phyloP scores from a whole-genome alignment of 1,139 yeast genomes.

The Yamadazyma blattariae region DNA sequence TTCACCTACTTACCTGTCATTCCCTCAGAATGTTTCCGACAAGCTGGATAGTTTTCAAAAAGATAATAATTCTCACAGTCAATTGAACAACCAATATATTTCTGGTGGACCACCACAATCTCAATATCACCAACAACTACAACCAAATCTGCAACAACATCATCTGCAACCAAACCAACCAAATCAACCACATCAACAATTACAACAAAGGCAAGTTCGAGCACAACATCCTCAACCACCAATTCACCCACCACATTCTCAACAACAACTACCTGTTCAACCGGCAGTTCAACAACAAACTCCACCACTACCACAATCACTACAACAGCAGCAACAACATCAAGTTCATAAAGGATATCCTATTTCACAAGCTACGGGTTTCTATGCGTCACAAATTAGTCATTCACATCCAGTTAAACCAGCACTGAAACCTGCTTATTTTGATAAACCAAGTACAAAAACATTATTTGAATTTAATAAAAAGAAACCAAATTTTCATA shows the following conservation, averaged over 20 bases:
- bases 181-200: background rate
- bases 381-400: too few relatives aligned
- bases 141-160: background rate
- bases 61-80: background rate
- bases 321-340: background rate
- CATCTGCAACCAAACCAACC: background rate
- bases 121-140: background rate
- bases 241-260: background rate
- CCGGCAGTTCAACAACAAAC: background rate
- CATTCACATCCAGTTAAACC: too few relatives aligned
- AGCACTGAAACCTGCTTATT: background rate
- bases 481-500: slow-evolving; percentile 15
- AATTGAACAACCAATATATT: background rate
- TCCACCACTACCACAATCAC: background rate
- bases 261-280: background rate
- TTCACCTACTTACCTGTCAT: background rate
- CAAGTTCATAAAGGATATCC: too few relatives aligned
- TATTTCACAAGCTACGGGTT: too few relatives aligned
- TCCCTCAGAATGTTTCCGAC: too few relatives aligned
- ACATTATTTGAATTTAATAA: slow-evolving; percentile 8
- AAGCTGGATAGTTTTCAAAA: too few relatives aligned
- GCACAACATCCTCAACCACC: background rate
- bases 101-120: too few relatives aligned
- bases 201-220: background rate
- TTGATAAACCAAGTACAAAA: background rate